Evolutionary conservation across 371 early-diverging fungal genomes (phyloP), one percentile per base, ranked within the genome.

Genomic region (Amoeboaphelidium protococcarum): DNA sequence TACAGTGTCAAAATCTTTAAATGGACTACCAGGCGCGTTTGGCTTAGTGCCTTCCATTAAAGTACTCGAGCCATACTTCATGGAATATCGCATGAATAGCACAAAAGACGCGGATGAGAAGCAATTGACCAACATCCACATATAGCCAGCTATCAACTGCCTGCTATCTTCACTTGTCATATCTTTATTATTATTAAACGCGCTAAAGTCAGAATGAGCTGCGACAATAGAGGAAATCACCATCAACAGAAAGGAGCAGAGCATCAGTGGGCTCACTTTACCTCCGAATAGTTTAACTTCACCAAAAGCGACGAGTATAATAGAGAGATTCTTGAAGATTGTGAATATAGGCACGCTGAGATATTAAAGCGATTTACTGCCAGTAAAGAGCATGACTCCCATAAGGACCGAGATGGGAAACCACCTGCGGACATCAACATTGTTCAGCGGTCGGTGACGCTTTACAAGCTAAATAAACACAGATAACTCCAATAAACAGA

Each of bases 251-350:
- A 98, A 97, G 20, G 86, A 77, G 6, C 73, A 44, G 41, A 84
- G 60, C 73, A 88, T 84, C 56, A 81, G 51, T 41, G 68, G 63
- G 0, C 80, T 74, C 3, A 88, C 78, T 40, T 66, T 62, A 37
- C 82, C 82, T 3, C 69, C 68, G 55, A 85, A 86, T 64, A 82
- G 76, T 37, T 70, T 56, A 2, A 71, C 70, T 59, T 99, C 99
- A 25, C 84, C 82, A 51, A 88, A 80, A 6, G 98, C 98, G 53
- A 90, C 83, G 25, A 94, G 55, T 50, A 97, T 88, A 50, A 99
- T 95, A 24, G 92, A 89, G 52, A 90, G 54, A 66, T 99, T 99
- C 64, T 99, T 99, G 64, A 96, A 91, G 44, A 99, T 76, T 24
- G 98, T 97, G 56, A 91, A 98, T 6, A 98, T 61, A 10, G 96